These are phyloP conservation scores for Paratinospora sagittata DNA, from an alignment of 164 flowering plant species.

Conservation along the genomic window DNA sequence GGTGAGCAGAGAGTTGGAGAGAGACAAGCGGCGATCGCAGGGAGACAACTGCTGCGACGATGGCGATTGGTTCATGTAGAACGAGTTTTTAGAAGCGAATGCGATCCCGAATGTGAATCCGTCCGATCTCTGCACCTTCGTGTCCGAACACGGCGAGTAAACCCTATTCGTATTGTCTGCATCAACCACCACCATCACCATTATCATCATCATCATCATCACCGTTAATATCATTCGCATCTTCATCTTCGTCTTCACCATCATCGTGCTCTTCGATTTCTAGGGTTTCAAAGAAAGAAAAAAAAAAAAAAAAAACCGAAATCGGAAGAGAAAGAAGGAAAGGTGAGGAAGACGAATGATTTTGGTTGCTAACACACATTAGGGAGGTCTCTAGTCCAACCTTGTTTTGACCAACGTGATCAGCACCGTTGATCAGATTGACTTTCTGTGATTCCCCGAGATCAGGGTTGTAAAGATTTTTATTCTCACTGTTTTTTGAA, in stretches of 20 bases:
- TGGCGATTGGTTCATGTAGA: slow-evolving; percentile 35
- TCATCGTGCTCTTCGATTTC: not conserved
- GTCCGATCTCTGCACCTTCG: slow-evolving; percentile 53
- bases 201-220: slow-evolving; percentile 3
- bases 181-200: not conserved
- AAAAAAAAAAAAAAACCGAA: too few relatives aligned
- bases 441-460: too few relatives aligned
- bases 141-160: slow-evolving; percentile 51
- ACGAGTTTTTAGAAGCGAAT: slow-evolving; percentile 37
- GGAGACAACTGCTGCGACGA: slow-evolving; percentile 63
- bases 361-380: too few relatives aligned
- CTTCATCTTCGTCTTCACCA: not conserved
- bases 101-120: slow-evolving; percentile 91
- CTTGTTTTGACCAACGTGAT: not conserved
- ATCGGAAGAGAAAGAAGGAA: too few relatives aligned
- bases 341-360: too few relatives aligned
- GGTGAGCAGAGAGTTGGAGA: slow-evolving; percentile 51
- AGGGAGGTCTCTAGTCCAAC: too few relatives aligned
- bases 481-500: too few relatives aligned
- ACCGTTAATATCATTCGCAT: slow-evolving; percentile 1
- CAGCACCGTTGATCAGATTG: not conserved
- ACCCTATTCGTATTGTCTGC: slow-evolving; percentile 39
- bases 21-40: slow-evolving; percentile 67
- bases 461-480: too few relatives aligned
- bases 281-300: not conserved